phyloP scores from a whole-genome alignment of 2,329 filamentous ascomycete species.

The Anisogramma anomala region DNA sequence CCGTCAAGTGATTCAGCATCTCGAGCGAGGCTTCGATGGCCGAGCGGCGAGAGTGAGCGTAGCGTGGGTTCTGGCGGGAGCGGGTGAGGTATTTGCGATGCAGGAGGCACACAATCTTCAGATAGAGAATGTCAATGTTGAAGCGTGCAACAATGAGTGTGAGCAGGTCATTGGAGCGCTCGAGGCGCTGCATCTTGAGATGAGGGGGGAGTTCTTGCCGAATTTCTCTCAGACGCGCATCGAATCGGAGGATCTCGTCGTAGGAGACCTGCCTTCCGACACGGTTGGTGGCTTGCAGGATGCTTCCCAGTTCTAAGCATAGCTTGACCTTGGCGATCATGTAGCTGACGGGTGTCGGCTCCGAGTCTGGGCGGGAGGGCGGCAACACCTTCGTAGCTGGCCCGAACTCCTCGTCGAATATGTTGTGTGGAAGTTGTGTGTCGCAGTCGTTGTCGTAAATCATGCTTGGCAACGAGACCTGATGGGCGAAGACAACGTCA shows the following conservation, averaged over 20 bases:
- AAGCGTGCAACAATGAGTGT: constrained; percentile 78
- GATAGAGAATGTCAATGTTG: constrained; percentile 71
- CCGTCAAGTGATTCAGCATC: constrained; percentile 65
- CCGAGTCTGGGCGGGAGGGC: constrained; percentile 51
- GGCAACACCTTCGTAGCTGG: constrained; percentile 58
- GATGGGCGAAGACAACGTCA: constrained; percentile 68
- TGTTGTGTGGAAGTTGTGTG: constrained; percentile 61
- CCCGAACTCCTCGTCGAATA: constrained; percentile 71
- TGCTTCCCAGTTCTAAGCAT: constrained; percentile 57
- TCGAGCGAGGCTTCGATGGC: constrained; percentile 81
- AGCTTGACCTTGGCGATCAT: constrained; percentile 65
- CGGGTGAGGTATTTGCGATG: constrained; percentile 79
- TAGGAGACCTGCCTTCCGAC: constrained; percentile 46
- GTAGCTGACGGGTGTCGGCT: constrained; percentile 67
- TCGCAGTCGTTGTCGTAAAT: constrained; percentile 66
- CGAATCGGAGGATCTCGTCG: constrained; percentile 52
- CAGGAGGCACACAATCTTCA: constrained; percentile 79
- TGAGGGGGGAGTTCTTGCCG: constrained; percentile 65
- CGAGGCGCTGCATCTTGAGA: constrained; percentile 61
- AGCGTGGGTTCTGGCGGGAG: constrained; percentile 67
- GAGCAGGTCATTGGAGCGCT: constrained; percentile 68
- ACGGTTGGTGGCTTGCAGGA: constrained; percentile 53
- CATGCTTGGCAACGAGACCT: constrained; percentile 55
- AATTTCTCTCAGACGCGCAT: constrained; percentile 49
- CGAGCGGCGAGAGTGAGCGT: constrained; percentile 69